phyloP scores from a whole-genome alignment of 257 asterid species.

The Solanum sejunctum region DNA sequence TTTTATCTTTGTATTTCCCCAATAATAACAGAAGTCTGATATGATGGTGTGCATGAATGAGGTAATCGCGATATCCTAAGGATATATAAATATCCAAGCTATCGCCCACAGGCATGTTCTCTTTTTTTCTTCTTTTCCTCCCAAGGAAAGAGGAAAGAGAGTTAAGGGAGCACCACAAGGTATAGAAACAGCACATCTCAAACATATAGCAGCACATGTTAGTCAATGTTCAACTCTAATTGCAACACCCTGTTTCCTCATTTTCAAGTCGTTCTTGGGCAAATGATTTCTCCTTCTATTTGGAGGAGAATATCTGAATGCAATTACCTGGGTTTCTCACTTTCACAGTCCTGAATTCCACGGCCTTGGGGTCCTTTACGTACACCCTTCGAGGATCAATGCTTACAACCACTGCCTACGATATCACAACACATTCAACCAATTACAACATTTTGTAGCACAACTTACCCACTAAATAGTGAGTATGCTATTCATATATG shows the following conservation, averaged over 20 bases:
- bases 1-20: not conserved
- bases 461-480: not conserved
- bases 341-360: constrained; percentile 55
- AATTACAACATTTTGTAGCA: not conserved
- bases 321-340: constrained; percentile 61
- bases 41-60: not conserved
- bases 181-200: not conserved
- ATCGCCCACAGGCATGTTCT: not conserved
- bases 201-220: not conserved
- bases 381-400: constrained; percentile 90
- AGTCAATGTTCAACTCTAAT: not conserved
- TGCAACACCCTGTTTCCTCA: not conserved
- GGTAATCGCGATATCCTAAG: not conserved
- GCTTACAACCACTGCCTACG: constrained; percentile 95
- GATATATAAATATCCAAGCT: not conserved
- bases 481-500: not conserved
- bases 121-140: too few species aligned
- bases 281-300: not conserved
- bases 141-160: not conserved
- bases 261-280: not conserved
- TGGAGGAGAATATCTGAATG: not conserved
- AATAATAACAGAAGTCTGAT: not conserved
- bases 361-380: constrained; percentile 56
- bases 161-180: not conserved
- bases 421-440: not conserved